Evolutionary conservation across 441 rosid genomes (phyloP).

Genomic region (Manihot esculenta): DNA sequence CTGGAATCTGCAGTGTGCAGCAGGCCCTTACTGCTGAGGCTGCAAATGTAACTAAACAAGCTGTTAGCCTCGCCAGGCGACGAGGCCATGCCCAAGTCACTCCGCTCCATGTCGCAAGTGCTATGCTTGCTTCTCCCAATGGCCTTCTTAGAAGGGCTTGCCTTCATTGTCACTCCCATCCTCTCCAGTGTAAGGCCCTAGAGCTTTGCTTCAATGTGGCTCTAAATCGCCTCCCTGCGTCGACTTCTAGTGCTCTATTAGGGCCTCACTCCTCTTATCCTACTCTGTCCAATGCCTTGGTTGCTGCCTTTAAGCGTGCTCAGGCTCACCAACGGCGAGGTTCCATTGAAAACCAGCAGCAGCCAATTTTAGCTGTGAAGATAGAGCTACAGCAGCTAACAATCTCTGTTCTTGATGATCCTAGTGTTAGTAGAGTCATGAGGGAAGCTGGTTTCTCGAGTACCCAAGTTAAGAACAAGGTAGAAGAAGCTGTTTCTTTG

Average conservation of each 20-base stretch:
- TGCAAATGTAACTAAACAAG: constrained; percentile 50
- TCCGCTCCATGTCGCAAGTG: constrained; percentile 73
- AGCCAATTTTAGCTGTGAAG: constrained; percentile 66
- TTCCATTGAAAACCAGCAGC: constrained; percentile 71
- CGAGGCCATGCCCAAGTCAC: constrained; percentile 82
- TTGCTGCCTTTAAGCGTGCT: constrained; percentile 76
- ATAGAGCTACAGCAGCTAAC: constrained; percentile 66
- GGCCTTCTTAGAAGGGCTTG: constrained; percentile 67
- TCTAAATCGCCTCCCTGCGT: constrained; percentile 67
- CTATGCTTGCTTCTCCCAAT: constrained; percentile 55
- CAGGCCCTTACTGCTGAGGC: constrained; percentile 62
- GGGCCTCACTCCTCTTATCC: constrained; percentile 46
- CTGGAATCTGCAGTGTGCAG: constrained; percentile 55
- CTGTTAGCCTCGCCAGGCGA: constrained; percentile 53
- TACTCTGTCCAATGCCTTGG: constrained; percentile 67
- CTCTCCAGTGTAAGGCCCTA: constrained; percentile 69
- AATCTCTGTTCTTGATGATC: constrained; percentile 66
- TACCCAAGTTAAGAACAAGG: constrained; percentile 53
- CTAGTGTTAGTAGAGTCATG: constrained; percentile 80
- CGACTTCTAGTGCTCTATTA: constrained; percentile 47
- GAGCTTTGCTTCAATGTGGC: constrained; percentile 81
- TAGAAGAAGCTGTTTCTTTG: constrained; percentile 55
- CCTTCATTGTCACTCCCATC: constrained; percentile 67
- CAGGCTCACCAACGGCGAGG: constrained; percentile 83
- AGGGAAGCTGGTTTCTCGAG: constrained; percentile 82